These are phyloP conservation scores for Dictyostelium firmibasis DNA, from an alignment of 78 protist genomes.

Conservation along the genomic window DNA sequence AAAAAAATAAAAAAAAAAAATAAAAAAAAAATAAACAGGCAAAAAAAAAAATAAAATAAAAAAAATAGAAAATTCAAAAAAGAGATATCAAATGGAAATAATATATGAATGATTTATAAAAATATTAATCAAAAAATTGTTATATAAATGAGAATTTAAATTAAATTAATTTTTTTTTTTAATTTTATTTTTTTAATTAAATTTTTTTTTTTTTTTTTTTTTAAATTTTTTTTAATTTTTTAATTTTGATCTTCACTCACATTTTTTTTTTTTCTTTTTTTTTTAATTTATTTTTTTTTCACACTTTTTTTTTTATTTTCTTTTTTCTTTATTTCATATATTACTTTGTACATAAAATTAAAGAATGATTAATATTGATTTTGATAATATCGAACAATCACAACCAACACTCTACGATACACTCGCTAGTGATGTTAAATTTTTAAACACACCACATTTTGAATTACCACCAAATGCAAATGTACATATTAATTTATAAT, in stretches of 20 bases:
- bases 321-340: background rate
- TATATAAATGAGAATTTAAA: too few species aligned
- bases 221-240: background rate
- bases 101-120: too few species aligned
- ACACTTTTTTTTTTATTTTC: background rate
- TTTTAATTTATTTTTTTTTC: background rate
- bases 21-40: too few species aligned
- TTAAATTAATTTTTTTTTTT: background rate
- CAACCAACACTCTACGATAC: constrained; percentile 5
- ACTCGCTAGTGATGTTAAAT: constrained; percentile 15
- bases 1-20: too few species aligned
- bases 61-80: too few species aligned
- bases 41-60: too few species aligned
- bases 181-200: background rate
- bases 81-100: too few species aligned
- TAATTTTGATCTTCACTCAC: background rate
- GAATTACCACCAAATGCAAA: constrained; percentile 57
- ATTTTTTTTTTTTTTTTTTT: background rate
- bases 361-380: constrained; percentile 2
- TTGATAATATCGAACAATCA: background rate
- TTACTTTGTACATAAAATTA: background rate
- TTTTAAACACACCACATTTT: constrained; percentile 27
- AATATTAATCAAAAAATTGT: too few species aligned
- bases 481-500: background rate
- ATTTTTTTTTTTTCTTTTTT: background rate